These are phyloP conservation scores for Sanguinoderma infundibulare DNA, from an alignment of 1,284 basidiomycete species.

Conservation along the genomic window DNA sequence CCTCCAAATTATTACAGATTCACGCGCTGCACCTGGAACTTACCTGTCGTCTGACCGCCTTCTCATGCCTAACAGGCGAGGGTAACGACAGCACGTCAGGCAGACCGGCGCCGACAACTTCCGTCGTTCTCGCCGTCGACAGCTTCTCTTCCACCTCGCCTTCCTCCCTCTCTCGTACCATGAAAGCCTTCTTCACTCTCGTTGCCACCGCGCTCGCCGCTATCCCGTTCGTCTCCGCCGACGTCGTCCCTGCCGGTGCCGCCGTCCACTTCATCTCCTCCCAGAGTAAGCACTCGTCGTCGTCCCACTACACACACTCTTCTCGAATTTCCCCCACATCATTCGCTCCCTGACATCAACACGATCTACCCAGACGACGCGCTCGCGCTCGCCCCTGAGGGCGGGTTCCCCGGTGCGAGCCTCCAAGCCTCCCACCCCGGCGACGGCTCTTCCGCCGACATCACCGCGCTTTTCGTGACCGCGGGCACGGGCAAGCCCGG, in stretches of 20 bases:
- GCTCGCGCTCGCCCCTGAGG: conserved; percentile 14
- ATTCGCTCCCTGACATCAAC: too few relatives aligned
- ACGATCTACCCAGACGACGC: conserved; percentile 1
- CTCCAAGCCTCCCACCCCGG: conserved; percentile 6
- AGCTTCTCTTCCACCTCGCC: too few relatives aligned
- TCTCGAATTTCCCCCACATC: too few relatives aligned
- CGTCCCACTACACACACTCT: neutral
- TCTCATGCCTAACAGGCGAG: too few relatives aligned
- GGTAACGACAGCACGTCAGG: too few relatives aligned
- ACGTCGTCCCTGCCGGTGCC: conserved; percentile 12
- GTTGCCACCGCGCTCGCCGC: neutral
- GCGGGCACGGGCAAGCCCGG: conserved; percentile 9
- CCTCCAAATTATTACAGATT: too few relatives aligned
- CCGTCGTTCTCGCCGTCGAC: too few relatives aligned
- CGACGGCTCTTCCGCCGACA: conserved; percentile 12
- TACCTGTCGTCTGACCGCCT: too few relatives aligned
- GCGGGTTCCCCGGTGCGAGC: neutral
- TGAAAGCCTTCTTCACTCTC: conserved; percentile 8
- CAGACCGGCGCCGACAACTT: too few relatives aligned
- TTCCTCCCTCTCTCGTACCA: neutral
- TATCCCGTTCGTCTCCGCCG: conserved; percentile 8
- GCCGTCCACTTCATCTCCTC: conserved; percentile 19
- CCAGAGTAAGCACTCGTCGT: conserved; percentile 7
- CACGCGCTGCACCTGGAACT: too few relatives aligned
- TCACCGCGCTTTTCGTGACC: conserved; percentile 11